Base-by-base conservation (phyloP, 345 rosid genomes). In the Melaleuca quinquenervia region DNA sequence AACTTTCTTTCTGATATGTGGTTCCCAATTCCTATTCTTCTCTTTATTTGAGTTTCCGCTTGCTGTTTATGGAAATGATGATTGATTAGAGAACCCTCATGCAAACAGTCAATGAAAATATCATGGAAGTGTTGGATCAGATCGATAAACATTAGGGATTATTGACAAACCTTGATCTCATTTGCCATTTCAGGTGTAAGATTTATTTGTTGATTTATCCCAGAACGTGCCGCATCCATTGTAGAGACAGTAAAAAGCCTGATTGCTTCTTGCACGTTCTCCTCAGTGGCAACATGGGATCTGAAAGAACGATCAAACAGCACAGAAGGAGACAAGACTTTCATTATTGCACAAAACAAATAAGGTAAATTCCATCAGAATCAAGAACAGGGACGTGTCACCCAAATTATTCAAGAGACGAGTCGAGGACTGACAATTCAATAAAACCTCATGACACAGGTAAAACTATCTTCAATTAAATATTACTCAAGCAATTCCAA, bases 201-300 rank as follows among this genome's bases (percentile, higher is more conserved):
- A 88, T 96, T 94, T 51, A 97, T 89, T 89, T 94, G 98, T 88
- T 95, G 98, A 89, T 94, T 96, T 87, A 97, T 95, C 87, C 99
- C 99, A 70, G 98, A 97, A 20, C 96, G 91, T 84, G 99, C 99
- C 21, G 99, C 99, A 89, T 97, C 99, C 93, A 97, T 93, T n/a
- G 99, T 96, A 86, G 99, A 94, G 84, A 95, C 94, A 86, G 93
- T 95, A 87, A 95, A 96, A 88, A 96, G 98, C 53, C 95, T 95
- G 82, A 94, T 92, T 86, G 99, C 99, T 90, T 95, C 96, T 84
- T 91, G 89, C 85, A 97, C 99, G 82, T 97, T 96, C 52, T 92
- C 90, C 91, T 93, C 97, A 32, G 95, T 94, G 45, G 99, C 99
- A 83, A 94, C 90, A 78, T 95, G 95, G 82, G 98, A 96, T 92